Evolutionary conservation across 768 basidiomycete species (phyloP).

Genomic region (Tylopilus subfusipes): DNA sequence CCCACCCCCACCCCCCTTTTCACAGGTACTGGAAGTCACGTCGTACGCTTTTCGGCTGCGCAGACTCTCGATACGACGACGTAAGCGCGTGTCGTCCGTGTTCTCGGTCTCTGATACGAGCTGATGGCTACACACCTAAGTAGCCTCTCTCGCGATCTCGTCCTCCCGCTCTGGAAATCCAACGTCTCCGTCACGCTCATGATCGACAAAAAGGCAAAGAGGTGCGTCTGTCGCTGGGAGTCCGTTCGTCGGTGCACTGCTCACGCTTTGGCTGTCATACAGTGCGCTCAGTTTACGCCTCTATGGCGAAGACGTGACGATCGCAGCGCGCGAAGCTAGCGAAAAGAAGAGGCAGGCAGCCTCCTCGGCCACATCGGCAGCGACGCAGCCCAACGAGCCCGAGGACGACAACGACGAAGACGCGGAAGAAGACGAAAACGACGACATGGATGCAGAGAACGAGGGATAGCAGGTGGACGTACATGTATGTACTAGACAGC

Average conservation of each 20-base stretch:
- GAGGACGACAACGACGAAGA: conserved; percentile 6
- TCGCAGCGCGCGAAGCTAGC: conserved; percentile 38
- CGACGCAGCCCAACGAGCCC: not conserved
- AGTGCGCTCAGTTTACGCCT: conserved; percentile 87
- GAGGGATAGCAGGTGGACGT: conserved; percentile 8
- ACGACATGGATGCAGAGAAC: conserved; percentile 10
- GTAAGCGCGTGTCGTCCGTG: conserved; percentile 43
- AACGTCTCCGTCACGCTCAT: conserved; percentile 83
- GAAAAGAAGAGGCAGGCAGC: conserved; percentile 18
- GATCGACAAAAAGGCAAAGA: conserved; percentile 97
- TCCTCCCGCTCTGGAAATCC: conserved; percentile 97
- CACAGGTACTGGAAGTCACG: conserved; percentile 64
- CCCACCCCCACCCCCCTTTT: no score
- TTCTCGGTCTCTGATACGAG: not conserved
- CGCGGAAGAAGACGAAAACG: conserved; percentile 1
- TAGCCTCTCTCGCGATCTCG: conserved; percentile 73
- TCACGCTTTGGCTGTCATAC: not conserved
- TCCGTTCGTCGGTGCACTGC: no score
- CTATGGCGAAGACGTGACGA: conserved; percentile 76
- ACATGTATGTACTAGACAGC: conserved; percentile 13
- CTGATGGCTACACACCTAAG: not conserved
- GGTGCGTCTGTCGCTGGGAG: conserved; percentile 41
- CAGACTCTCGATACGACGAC: conserved; percentile 46
- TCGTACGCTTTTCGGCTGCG: conserved; percentile 65
- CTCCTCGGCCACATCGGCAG: not conserved